Conservation (phyloP, 2,329 filamentous ascomycete species). For the Cadophora sp. region DNA sequence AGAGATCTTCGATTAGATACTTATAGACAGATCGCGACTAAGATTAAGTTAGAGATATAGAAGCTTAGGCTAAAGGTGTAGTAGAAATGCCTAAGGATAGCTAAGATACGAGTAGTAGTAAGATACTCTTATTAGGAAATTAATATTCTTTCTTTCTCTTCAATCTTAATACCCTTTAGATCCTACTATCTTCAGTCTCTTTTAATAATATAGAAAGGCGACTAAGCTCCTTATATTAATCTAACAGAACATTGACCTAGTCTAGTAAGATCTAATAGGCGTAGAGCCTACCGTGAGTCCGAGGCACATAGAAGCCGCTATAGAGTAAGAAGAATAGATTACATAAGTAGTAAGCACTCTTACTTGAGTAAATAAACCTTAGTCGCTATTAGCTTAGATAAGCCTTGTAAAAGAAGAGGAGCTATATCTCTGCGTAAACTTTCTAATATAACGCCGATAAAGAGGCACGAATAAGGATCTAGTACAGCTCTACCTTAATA, state of each 20-base stretch:
- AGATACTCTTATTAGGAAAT: conserved; percentile 28
- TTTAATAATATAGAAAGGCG: conserved; percentile 23
- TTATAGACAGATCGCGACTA: background rate
- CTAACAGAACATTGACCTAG: conserved; percentile 32
- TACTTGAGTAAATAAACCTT: conserved; percentile 55
- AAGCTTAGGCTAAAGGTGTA: conserved; percentile 20
- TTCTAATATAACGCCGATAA: conserved; percentile 35
- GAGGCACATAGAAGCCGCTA: conserved; percentile 49
- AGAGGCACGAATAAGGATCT: conserved; percentile 20
- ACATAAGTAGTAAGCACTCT: conserved; percentile 59
- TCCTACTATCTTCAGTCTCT: conserved; percentile 24
- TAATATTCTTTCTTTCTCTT: conserved; percentile 23
- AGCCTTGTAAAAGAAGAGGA: conserved; percentile 52
- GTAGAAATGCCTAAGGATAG: conserved; percentile 24
- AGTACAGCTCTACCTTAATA: too few relatives aligned
- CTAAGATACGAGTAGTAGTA: conserved; percentile 27
- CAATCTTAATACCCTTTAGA: conserved; percentile 21
- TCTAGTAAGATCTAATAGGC: conserved; percentile 52
- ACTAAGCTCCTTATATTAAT: conserved; percentile 19
- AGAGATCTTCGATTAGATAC: conserved; percentile 1
- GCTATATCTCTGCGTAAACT: conserved; percentile 58
- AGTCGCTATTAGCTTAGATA: conserved; percentile 42
- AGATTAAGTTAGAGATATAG: conserved; percentile 26
- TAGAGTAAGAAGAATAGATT: conserved; percentile 53
- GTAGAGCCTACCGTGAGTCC: conserved; percentile 54